Evolutionary conservation across 2,329 filamentous ascomycete species (phyloP).

Genomic region (Thermoascus crustaceus): DNA sequence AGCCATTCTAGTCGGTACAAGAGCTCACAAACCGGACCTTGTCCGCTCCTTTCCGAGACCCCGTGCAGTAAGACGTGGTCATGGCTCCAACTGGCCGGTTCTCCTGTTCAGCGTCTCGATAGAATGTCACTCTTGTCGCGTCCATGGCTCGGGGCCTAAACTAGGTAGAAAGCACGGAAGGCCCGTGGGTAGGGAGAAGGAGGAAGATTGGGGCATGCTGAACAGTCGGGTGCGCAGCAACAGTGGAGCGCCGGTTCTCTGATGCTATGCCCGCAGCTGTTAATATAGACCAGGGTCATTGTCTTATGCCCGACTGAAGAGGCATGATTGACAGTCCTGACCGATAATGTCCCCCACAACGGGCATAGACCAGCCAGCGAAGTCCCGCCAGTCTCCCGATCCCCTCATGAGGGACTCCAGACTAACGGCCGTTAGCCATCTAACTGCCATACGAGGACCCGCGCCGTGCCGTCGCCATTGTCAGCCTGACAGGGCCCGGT

Average conservation of each 20-base stretch:
- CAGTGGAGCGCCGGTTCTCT: neutral
- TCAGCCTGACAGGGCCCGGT: neutral
- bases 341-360: slow-evolving; percentile 5
- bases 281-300: slow-evolving; percentile 4
- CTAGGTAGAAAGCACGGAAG: neutral
- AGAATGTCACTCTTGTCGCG: neutral
- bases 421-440: neutral
- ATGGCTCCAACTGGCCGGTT: too few relatives aligned
- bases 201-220: neutral
- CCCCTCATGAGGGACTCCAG: neutral
- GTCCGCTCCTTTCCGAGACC: too few relatives aligned
- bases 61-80: too few relatives aligned
- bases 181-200: slow-evolving; percentile 2
- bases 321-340: neutral
- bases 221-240: neutral
- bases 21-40: too few relatives aligned
- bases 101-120: neutral
- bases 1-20: too few relatives aligned
- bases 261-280: neutral
- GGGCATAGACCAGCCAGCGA: slow-evolving; percentile 10
- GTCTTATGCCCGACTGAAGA: slow-evolving; percentile 1
- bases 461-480: too few relatives aligned
- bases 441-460: too few relatives aligned
- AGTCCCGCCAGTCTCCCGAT: neutral
- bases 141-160: neutral